phyloP scores from a whole-genome alignment of 495 filamentous ascomycete species.

The Barbatosphaeria neglecta region DNA sequence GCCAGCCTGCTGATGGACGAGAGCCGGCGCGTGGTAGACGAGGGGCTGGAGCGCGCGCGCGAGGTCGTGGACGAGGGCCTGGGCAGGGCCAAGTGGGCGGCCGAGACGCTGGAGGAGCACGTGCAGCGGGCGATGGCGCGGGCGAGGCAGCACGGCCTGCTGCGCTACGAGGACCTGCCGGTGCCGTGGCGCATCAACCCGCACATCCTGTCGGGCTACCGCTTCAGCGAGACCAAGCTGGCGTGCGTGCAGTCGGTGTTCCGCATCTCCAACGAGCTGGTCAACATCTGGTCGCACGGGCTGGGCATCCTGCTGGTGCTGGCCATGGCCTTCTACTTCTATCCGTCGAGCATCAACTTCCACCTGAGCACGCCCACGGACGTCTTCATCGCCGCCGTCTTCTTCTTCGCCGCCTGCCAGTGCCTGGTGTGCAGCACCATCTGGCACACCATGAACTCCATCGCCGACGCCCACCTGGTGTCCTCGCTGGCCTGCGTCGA shows the following conservation, averaged over 20 bases:
- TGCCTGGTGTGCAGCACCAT: constrained; percentile 89
- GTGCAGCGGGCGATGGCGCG: constrained; percentile 68
- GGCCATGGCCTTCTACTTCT: constrained; percentile 91
- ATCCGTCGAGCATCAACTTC: constrained; percentile 78
- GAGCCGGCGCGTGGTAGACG: constrained; percentile 61
- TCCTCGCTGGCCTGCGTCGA: constrained; percentile 97
- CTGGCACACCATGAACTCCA: constrained; percentile 97
- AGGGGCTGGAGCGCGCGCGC: constrained; percentile 58
- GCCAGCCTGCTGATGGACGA: constrained; percentile 54
- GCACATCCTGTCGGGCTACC: constrained; percentile 82
- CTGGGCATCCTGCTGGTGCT: constrained; percentile 81
- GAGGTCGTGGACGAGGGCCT: constrained; percentile 84
- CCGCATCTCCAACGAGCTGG: constrained; percentile 74
- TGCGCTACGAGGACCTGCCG: constrained; percentile 82
- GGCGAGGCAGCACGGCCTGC: constrained; percentile 70
- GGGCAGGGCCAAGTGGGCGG: constrained; percentile 64
- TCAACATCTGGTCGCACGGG: constrained; percentile 97
- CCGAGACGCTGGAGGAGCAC: constrained; percentile 63
- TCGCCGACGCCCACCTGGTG: constrained; percentile 78
- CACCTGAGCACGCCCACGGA: constrained; percentile 75
- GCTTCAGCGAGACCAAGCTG: constrained; percentile 78
- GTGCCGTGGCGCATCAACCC: constrained; percentile 91
- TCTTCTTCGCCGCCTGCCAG: constrained; percentile 96
- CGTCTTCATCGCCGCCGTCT: constrained; percentile 77
- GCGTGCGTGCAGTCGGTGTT: constrained; percentile 80